phyloP scores from a whole-genome alignment of 176 grass and related monocot genomes.

The Pontederia crassipes region DNA sequence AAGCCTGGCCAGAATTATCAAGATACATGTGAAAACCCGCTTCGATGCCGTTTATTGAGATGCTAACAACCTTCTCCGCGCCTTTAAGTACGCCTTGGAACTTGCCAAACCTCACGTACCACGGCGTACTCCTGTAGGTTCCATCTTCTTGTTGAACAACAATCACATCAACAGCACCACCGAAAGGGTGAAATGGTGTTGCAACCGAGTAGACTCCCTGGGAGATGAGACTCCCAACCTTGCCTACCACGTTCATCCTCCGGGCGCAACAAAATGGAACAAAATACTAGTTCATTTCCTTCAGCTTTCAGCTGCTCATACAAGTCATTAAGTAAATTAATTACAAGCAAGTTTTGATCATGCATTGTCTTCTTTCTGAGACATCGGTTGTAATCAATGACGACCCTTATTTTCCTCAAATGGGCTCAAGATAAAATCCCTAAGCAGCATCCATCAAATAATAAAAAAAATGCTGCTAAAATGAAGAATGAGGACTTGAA shows the following conservation, averaged over 20 bases:
- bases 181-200: constrained; percentile 73
- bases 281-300: too few relatives aligned
- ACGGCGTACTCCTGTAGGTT: constrained; percentile 80
- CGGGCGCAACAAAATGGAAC: neutral
- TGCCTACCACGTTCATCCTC: constrained; percentile 56
- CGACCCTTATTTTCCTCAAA: too few relatives aligned
- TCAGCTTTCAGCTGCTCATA: too few relatives aligned
- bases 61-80: constrained; percentile 62
- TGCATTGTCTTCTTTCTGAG: too few relatives aligned
- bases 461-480: too few relatives aligned
- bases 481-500: too few relatives aligned
- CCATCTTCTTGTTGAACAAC: constrained; percentile 91
- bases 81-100: constrained; percentile 92
- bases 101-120: constrained; percentile 91
- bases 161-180: constrained; percentile 71
- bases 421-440: too few relatives aligned
- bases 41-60: constrained; percentile 63
- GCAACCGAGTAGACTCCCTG: constrained; percentile 47
- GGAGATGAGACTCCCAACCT: constrained; percentile 41
- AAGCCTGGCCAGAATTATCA: constrained; percentile 68
- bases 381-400: too few relatives aligned
- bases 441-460: too few relatives aligned
- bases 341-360: too few relatives aligned
- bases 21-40: constrained; percentile 77
- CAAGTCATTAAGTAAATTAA: too few relatives aligned